phyloP scores from a whole-genome alignment of 495 filamentous ascomycete species.

The Hyphodiscus hymeniophilus region DNA sequence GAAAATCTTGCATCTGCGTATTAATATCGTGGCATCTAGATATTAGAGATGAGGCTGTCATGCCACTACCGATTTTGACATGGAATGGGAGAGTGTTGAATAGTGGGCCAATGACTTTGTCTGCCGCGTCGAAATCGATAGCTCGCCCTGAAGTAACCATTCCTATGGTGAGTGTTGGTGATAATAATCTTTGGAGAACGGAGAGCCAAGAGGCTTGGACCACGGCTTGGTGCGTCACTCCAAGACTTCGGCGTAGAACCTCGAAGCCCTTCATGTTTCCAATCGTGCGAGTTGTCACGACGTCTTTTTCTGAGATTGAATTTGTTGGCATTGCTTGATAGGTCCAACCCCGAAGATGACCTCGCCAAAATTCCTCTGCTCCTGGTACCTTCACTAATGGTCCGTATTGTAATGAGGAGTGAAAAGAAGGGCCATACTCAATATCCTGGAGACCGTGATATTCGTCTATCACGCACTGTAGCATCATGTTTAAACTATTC shows the following conservation, averaged over 20 bases:
- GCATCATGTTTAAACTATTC: constrained; percentile 59
- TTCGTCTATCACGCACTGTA: constrained; percentile 44
- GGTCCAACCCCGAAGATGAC: constrained; percentile 15
- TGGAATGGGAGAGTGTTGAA: constrained; percentile 85
- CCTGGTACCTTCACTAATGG: constrained; percentile 45
- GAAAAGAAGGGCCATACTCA: constrained; percentile 37
- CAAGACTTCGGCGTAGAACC: constrained; percentile 39
- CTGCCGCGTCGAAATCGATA: constrained; percentile 55
- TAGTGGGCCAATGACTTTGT: constrained; percentile 69
- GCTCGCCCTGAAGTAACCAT: constrained; percentile 63
- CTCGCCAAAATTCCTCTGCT: constrained; percentile 60
- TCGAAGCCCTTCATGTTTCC: constrained; percentile 34
- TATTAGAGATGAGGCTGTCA: constrained; percentile 44
- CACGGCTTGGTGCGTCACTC: constrained; percentile 68
- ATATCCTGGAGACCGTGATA: constrained; percentile 27
- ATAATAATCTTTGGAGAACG: constrained; percentile 36
- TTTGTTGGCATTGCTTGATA: not conserved
- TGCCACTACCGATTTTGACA: constrained; percentile 33
- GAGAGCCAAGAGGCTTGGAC: constrained; percentile 62
- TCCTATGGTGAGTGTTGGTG: constrained; percentile 42
- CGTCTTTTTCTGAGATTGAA: constrained; percentile 13
- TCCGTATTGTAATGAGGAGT: constrained; percentile 44
- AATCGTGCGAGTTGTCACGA: constrained; percentile 21
- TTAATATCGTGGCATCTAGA: constrained; percentile 54
- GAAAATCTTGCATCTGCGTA: constrained; percentile 48